phyloP scores from a whole-genome alignment of 2,329 filamentous ascomycete species.

The Trematosphaeria pertusa region DNA sequence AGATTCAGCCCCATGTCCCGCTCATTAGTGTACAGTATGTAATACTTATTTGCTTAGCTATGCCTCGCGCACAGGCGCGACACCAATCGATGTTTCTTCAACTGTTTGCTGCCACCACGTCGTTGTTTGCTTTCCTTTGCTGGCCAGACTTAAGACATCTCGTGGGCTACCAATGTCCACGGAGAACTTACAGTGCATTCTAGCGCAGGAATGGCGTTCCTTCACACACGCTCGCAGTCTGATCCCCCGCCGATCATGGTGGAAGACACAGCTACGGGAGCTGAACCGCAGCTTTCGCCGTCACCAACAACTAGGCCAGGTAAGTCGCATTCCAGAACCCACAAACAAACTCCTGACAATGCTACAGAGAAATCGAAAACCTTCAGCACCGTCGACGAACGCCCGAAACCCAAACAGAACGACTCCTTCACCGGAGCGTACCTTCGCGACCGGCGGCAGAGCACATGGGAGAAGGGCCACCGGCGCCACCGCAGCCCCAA shows the following conservation, averaged over 20 bases:
- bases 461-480: conserved; percentile 29
- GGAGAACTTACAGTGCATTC: background rate
- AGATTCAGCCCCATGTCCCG: background rate
- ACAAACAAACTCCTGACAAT: background rate
- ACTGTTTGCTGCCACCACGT: background rate
- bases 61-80: background rate
- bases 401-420: conserved; percentile 16
- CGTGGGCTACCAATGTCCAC: background rate
- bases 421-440: conserved; percentile 17
- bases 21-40: too few species aligned
- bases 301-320: conserved; percentile 24
- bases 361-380: too few species aligned
- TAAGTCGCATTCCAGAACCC: conserved; percentile 10
- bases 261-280: conserved; percentile 39
- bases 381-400: conserved; percentile 19
- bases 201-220: background rate
- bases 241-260: conserved; percentile 45
- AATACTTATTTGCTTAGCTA: too few species aligned
- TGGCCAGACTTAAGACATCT: background rate
- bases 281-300: conserved; percentile 28
- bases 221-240: conserved; percentile 20
- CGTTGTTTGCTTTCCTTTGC: background rate
- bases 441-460: conserved; percentile 23
- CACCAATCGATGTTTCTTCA: background rate
- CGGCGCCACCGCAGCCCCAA: conserved; percentile 44